Evolutionary conservation across 768 basidiomycete species (phyloP).

Genomic region (Termitomyces sp.): DNA sequence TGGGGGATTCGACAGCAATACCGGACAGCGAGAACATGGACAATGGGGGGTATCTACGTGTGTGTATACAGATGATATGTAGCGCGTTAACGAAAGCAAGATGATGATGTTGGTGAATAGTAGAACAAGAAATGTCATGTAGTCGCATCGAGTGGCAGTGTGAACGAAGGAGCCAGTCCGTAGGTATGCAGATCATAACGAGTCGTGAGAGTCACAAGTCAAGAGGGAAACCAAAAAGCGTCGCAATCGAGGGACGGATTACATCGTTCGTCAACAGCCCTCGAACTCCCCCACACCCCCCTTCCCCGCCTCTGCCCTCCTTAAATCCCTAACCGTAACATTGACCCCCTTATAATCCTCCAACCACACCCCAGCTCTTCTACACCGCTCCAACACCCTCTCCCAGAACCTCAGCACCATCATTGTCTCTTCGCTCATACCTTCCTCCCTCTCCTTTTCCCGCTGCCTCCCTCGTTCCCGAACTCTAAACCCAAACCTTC

Average conservation of each 20-base stretch:
- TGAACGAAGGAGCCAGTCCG: neutral
- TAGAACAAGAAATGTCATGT: neutral
- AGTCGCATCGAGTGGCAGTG: neutral
- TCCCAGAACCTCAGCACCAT: conserved; percentile 40
- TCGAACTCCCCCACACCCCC: neutral
- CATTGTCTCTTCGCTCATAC: conserved; percentile 9
- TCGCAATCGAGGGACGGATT: neutral
- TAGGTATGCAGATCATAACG: neutral
- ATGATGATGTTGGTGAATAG: neutral
- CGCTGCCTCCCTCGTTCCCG: neutral
- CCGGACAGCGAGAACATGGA: neutral
- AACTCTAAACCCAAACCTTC: neutral
- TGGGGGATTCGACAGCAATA: neutral
- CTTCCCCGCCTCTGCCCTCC: conserved; percentile 19
- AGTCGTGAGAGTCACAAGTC: neutral
- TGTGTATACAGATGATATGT: neutral
- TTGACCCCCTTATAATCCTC: conserved; percentile 64
- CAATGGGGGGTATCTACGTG: neutral
- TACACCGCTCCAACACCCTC: conserved; percentile 45
- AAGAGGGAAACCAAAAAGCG: neutral
- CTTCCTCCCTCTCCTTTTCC: neutral
- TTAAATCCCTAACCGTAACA: conserved; percentile 41
- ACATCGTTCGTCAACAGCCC: neutral
- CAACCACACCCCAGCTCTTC: conserved; percentile 53
- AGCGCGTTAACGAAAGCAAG: neutral